phyloP scores from a whole-genome alignment of 2,329 filamentous ascomycete genomes.

The Lachnellula hyalina region DNA sequence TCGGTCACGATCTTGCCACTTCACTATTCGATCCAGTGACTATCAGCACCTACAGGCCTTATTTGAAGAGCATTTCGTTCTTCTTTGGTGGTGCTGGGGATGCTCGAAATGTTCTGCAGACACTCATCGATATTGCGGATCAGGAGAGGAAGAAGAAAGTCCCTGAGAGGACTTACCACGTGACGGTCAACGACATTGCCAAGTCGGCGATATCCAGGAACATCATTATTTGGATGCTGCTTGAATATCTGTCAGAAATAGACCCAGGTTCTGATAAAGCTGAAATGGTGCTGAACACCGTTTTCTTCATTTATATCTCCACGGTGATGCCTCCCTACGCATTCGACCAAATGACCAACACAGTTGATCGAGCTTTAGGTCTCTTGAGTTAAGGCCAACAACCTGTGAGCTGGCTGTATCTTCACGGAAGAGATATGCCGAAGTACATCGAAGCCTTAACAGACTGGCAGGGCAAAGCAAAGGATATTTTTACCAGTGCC shows the following conservation, averaged over 20 bases:
- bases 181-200: constrained; percentile 12
- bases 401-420: constrained; percentile 7
- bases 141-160: not conserved
- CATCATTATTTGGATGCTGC: constrained; percentile 11
- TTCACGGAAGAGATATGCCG: constrained; percentile 6
- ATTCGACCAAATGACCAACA: constrained; percentile 8
- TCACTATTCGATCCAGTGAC: not conserved
- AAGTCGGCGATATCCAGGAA: constrained; percentile 8
- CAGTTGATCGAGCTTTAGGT: constrained; percentile 2
- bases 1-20: constrained; percentile 3
- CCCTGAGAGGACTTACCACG: constrained; percentile 7
- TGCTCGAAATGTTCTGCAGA: constrained; percentile 6
- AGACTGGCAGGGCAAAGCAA: constrained; percentile 5
- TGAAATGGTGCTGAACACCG: constrained; percentile 5
- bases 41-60: not conserved
- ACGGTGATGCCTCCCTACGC: constrained; percentile 11
- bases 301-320: constrained; percentile 11
- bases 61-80: constrained; percentile 5
- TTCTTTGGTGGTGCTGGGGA: constrained; percentile 12
- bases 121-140: constrained; percentile 6
- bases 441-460: constrained; percentile 7
- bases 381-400: constrained; percentile 1
- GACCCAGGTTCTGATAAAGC: constrained; percentile 2
- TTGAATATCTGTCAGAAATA: constrained; percentile 5
- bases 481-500: not conserved